Evolutionary conservation across 257 asterid species (phyloP).

Genomic region (Striga asiatica): DNA sequence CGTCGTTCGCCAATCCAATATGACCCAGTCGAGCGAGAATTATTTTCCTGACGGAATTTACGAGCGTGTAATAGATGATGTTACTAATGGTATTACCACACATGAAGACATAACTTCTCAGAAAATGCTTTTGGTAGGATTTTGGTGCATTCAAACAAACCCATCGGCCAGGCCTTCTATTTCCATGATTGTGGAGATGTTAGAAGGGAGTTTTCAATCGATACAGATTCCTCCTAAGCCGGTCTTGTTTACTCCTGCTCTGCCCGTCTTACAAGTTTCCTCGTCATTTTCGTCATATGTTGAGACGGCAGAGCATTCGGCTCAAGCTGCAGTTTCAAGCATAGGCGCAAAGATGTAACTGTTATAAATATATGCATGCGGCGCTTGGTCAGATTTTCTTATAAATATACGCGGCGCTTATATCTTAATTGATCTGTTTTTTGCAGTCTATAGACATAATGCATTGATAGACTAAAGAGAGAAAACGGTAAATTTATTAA

Average conservation of each 20-base stretch:
- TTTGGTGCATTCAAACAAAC: slow-evolving; percentile 36
- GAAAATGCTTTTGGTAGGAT: slow-evolving; percentile 35
- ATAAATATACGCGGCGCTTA: no score
- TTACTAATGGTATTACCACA: slow-evolving; percentile 1
- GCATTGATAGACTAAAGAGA: no score
- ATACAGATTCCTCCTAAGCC: slow-evolving; percentile 38
- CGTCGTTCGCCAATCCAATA: no score
- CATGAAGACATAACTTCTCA: slow-evolving; percentile 22
- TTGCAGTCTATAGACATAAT: no score
- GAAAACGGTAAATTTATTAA: no score
- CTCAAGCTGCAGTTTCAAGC: not conserved
- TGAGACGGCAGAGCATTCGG: no score
- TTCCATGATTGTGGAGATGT: slow-evolving; percentile 32
- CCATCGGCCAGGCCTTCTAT: slow-evolving; percentile 37
- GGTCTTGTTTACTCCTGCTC: slow-evolving; percentile 8
- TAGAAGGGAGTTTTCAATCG: slow-evolving; percentile 23
- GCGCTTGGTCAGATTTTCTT: no score
- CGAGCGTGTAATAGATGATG: slow-evolving; percentile 16
- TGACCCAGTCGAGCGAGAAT: slow-evolving; percentile 13
- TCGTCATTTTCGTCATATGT: not conserved
- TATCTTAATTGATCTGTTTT: no score
- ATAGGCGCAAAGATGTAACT: no score
- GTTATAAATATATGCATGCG: no score
- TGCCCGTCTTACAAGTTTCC: not conserved
- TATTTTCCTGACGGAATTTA: slow-evolving; percentile 33